phyloP scores from a whole-genome alignment of 1,284 basidiomycete genomes.

The Cryptococcus sp. region DNA sequence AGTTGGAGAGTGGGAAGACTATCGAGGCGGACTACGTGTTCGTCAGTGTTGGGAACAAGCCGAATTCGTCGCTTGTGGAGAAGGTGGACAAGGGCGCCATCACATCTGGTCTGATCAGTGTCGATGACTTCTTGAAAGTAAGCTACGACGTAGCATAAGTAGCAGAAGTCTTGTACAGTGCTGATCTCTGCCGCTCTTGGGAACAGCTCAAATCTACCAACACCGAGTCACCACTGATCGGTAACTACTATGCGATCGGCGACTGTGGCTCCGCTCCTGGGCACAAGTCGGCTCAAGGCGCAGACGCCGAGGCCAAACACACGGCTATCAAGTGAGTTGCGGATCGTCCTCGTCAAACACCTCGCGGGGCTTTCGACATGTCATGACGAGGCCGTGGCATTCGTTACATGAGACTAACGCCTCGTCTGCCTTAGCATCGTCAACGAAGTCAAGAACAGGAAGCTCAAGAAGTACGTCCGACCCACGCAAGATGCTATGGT shows the following conservation, averaged over 20 bases:
- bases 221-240: conserved; percentile 19
- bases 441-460: conserved; percentile 34
- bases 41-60: conserved; percentile 50
- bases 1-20: conserved; percentile 31
- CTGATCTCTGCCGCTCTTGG: neutral
- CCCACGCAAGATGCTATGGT: conserved; percentile 24
- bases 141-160: neutral
- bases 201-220: conserved; percentile 3
- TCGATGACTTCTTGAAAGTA: conserved; percentile 46
- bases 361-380: neutral
- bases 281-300: conserved; percentile 43
- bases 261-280: conserved; percentile 43
- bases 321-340: conserved; percentile 35
- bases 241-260: conserved; percentile 50
- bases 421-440: conserved; percentile 25
- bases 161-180: neutral
- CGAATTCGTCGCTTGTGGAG: conserved; percentile 47
- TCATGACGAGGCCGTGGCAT: conserved; percentile 6
- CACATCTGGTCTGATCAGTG: conserved; percentile 39
- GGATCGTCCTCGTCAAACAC: too few species aligned
- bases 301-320: conserved; percentile 39
- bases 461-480: conserved; percentile 30
- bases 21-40: conserved; percentile 54
- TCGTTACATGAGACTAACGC: conserved; percentile 6
- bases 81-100: conserved; percentile 39